phyloP scores from a whole-genome alignment of 1,284 basidiomycete genomes.

The Ganoderma lucidum region DNA sequence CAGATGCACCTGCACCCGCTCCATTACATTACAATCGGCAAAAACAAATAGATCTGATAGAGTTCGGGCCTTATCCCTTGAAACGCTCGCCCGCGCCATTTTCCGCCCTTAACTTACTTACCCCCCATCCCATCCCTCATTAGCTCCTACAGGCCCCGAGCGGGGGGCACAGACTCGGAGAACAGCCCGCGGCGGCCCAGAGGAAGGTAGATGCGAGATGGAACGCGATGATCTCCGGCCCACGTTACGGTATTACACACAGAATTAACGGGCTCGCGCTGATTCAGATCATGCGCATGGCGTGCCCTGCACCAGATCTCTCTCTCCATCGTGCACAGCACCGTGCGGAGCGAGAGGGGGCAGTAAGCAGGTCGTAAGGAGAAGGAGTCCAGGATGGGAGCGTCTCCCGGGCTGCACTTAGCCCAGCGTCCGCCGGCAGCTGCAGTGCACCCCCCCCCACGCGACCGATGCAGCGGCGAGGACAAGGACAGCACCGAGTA shows the following conservation, averaged over 20 bases:
- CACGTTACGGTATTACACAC: not conserved
- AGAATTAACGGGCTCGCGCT: not conserved
- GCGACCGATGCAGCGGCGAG: not conserved
- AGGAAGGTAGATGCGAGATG: not conserved
- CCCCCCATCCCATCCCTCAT: not conserved
- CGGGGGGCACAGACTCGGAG: not conserved
- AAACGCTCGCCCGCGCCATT: slow-evolving; percentile 9
- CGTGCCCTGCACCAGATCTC: not conserved
- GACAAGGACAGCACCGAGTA: not conserved
- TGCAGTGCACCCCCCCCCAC: slow-evolving; percentile 1
- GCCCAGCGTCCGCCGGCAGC: not conserved
- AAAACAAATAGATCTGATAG: not conserved
- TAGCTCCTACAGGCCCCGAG: slow-evolving; percentile 3
- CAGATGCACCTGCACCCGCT: not conserved
- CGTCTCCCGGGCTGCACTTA: not conserved
- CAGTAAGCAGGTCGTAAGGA: not conserved
- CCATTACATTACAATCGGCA: not conserved
- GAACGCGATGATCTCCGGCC: not conserved
- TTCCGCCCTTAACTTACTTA: not conserved
- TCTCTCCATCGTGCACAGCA: not conserved
- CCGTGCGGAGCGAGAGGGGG: slow-evolving; percentile 5
- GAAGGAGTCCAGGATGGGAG: not conserved
- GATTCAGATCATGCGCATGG: slow-evolving; percentile 1
- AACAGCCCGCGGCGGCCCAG: not conserved
- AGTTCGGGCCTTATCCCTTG: slow-evolving; percentile 12